Conservation (phyloP, 140 eudicot species). For the Oenanthe javanica region DNA sequence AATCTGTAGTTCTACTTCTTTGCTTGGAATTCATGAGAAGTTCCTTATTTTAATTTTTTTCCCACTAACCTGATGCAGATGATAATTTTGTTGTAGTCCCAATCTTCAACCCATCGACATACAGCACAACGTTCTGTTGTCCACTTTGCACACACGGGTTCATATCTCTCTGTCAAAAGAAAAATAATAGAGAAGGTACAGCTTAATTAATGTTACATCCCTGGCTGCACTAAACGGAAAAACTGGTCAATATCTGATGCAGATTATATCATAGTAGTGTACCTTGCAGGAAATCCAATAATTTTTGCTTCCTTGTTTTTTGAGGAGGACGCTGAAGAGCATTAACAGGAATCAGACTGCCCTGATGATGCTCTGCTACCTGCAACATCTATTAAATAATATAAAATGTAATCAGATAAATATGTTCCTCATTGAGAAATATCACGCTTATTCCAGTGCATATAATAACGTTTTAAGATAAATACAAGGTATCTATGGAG, state of each 20-base stretch:
- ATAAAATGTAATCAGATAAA: conserved; percentile 9
- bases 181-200: conserved; percentile 17
- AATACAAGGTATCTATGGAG: background rate
- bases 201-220: conserved; percentile 1
- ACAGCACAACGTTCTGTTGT: conserved; percentile 99
- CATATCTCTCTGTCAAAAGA: conserved; percentile 58
- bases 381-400: conserved; percentile 63
- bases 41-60: background rate
- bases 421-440: background rate
- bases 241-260: background rate
- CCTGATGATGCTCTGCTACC: conserved; percentile 81
- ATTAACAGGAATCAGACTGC: conserved; percentile 59
- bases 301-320: conserved; percentile 82
- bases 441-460: background rate
- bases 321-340: conserved; percentile 76
- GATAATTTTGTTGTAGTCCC: conserved; percentile 97
- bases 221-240: background rate
- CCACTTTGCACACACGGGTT: conserved; percentile 93
- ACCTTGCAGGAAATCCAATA: conserved; percentile 88
- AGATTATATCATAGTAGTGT: conserved; percentile 2
- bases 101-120: conserved; percentile 98
- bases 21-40: background rate
- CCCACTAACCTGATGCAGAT: conserved; percentile 72
- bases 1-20: background rate
- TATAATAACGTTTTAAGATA: background rate